Conservation (phyloP, 2,329 filamentous ascomycete genomes). For the Blastomyces parvus region DNA sequence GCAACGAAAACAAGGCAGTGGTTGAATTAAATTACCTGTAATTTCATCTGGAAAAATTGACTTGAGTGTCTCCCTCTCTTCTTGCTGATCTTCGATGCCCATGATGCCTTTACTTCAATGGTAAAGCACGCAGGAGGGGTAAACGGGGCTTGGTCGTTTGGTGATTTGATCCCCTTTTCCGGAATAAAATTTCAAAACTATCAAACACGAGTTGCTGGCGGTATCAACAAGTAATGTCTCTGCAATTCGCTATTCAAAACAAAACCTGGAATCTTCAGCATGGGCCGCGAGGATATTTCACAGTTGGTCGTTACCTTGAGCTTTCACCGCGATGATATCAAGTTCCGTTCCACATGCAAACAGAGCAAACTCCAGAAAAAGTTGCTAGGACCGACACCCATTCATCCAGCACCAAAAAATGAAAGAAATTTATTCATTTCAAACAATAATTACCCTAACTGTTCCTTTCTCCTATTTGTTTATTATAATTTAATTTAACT, state of each 20-base stretch:
- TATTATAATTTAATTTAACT: neutral
- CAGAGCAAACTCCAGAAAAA: slow-evolving; percentile 28
- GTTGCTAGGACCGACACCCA: neutral
- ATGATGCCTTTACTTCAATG: slow-evolving; percentile 24
- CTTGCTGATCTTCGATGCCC: slow-evolving; percentile 72
- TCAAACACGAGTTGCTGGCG: neutral
- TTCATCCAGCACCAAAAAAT: neutral
- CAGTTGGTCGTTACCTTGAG: too few relatives aligned
- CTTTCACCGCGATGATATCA: slow-evolving; percentile 3
- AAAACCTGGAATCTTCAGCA: neutral
- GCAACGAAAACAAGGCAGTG: slow-evolving; percentile 11
- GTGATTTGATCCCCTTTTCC: neutral
- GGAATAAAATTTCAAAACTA: neutral
- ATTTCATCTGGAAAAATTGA: slow-evolving; percentile 99
- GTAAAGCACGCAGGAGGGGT: neutral
- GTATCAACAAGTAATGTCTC: neutral
- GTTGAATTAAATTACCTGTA: slow-evolving; percentile 50
- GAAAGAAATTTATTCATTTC: neutral
- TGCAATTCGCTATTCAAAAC: neutral
- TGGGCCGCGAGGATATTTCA: neutral
- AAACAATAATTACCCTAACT: slow-evolving; percentile 4
- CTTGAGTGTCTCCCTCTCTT: slow-evolving; percentile 95
- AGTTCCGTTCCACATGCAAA: slow-evolving; percentile 32
- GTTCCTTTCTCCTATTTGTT: neutral
- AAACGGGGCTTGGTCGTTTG: neutral